Evolutionary conservation across 1,139 yeast species (phyloP).

Genomic region (Pichia inconspicua): DNA sequence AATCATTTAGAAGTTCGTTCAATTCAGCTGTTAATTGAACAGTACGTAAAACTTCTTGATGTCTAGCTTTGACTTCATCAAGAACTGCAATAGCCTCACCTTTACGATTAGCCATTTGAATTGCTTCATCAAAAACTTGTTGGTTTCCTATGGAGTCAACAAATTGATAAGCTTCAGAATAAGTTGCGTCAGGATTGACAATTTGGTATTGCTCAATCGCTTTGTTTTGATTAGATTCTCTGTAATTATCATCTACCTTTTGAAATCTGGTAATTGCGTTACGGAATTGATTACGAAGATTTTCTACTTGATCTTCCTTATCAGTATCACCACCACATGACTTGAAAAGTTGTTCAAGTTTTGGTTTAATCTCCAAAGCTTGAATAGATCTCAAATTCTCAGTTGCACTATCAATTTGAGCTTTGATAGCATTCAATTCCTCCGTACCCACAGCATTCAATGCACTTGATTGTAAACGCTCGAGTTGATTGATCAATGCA

Average conservation of each 20-base stretch:
- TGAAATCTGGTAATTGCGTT: slow-evolving; percentile 81
- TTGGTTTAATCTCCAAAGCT: slow-evolving; percentile 53
- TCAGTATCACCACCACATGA: slow-evolving; percentile 67
- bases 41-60: slow-evolving; percentile 88
- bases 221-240: slow-evolving; percentile 76
- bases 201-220: slow-evolving; percentile 91
- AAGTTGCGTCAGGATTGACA: slow-evolving; percentile 89
- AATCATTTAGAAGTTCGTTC: slow-evolving; percentile 88
- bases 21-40: slow-evolving; percentile 95
- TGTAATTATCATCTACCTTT: slow-evolving; percentile 77
- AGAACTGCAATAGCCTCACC: slow-evolving; percentile 96
- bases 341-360: slow-evolving; percentile 72
- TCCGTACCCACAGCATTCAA: slow-evolving; percentile 83
- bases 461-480: slow-evolving; percentile 72
- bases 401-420: slow-evolving; percentile 69
- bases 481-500: slow-evolving; percentile 67
- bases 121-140: slow-evolving; percentile 91
- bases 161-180: slow-evolving; percentile 72
- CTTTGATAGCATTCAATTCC: slow-evolving; percentile 60
- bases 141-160: slow-evolving; percentile 63
- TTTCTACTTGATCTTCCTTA: slow-evolving; percentile 85
- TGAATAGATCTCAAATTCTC: slow-evolving; percentile 78
- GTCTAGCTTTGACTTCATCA: slow-evolving; percentile 94
- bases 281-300: slow-evolving; percentile 78
- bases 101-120: slow-evolving; percentile 75